Base-by-base conservation (phyloP, 2,329 filamentous ascomycete species). In the Hysterium pulicare region DNA sequence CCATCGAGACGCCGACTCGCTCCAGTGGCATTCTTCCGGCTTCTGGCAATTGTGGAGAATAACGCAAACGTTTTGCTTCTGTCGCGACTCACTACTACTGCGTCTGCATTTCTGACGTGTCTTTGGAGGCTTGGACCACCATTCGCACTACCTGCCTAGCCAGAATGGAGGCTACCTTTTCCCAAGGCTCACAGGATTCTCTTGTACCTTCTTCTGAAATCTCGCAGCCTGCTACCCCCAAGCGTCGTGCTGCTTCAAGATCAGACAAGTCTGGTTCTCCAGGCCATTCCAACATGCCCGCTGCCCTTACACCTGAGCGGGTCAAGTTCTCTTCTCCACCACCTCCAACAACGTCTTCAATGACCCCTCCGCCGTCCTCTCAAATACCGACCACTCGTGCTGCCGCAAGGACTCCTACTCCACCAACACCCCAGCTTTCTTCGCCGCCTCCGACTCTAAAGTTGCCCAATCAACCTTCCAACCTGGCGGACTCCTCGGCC, bases 361-460 rank as follows among this genome's bases (percentile, higher is more conserved):
- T 82, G 68, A 84, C 81, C 10, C 80, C 81, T 10, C 82, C 82
- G 19, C 81, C 80, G 8, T 84, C 81, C 2, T 77, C 78, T 2
- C 81, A 84, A 55, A 57, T 76, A 6, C 71, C 73, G 33, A 47
- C 55, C 49, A 43, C 69, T 64, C 53, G 69, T 64, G 40, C 59
- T 59, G 43, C 63, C 43, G 51, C 57, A 34, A 65, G 72, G 36
- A 75, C 74, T 22, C 71, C 79, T 9, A 77, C 77, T 9, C 76
- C 77, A 15, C 68, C 75, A 3, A 64, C 64, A 21, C 70, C 71
- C 9, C 70, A 72, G 40, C 68, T 75, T 26, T 72, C 72, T 9
- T 75, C 73, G 26, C 72, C 73, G 23, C 72, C 72, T n/a, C 71
- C 71, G 1, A 72, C 71, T 50, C 53, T 53, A 28, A 62, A 57